Evolutionary conservation across 768 basidiomycete genomes (phyloP), one percentile per base, ranked within the genome.

Genomic region (Mycena vulgaris): DNA sequence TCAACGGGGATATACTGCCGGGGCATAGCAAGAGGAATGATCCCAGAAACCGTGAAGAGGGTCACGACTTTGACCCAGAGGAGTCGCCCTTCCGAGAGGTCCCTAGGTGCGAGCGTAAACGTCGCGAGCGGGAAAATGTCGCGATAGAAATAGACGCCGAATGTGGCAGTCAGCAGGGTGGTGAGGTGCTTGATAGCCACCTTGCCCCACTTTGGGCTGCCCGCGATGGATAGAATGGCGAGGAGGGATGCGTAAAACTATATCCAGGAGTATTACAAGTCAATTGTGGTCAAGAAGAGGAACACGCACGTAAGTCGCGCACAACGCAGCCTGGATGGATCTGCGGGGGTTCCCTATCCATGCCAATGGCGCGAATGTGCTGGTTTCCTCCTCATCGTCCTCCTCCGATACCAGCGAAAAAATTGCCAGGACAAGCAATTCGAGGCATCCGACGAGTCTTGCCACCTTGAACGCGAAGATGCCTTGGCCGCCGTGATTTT

Each of bases 41-140:
- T 42, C 0, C 87, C 78, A 6, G 83, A 86, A 5, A 82, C 83
- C 19, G 85, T 48, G 3, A 81, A 75, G 21, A 91, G 68, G 9
- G 74, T 48, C 5, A 80, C 42, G 19, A 90, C 70, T 61, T 79
- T 80, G 9, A 63, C 51, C 77, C 79, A 80, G 6, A 81, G 63
- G 16, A 76, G 63, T 23, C 75, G 23, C 82, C 76, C 67, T 70
- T 81, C 59, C 83, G 57, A 71, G 80, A 80, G 2, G 77, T 81
- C 90, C 83, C 89, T 16, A 81, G 83, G 64, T 82, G 56, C 30
- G 68, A 70, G 47, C 8, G 42, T 5, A 35, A 80, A 89, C 2
- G 88, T 92, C 10, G 85, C 83, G 17, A 92, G 75, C 7, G 92
- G 91, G 80, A 85, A 90, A 5, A 93, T 52, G 74, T 89, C 87